Conservation (phyloP, 768 basidiomycete species). For the Trametes elegans region DNA sequence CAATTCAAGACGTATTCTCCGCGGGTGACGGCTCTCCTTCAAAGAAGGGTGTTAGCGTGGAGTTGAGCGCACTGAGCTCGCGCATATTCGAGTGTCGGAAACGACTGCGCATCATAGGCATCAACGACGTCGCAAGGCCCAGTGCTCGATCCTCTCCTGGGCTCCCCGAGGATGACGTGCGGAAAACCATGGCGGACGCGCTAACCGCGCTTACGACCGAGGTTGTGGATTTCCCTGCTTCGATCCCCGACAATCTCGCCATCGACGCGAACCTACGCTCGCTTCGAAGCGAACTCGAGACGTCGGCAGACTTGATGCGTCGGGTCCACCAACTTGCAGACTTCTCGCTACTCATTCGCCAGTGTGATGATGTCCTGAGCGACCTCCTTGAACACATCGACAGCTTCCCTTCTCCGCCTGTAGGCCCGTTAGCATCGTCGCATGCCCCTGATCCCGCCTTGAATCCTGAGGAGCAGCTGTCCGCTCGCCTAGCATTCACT, state of each 20-base stretch:
- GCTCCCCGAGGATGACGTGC: conserved; percentile 53
- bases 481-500: conserved; percentile 63
- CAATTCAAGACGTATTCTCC: conserved; percentile 57
- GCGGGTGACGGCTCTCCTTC: conserved; percentile 36
- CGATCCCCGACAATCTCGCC: conserved; percentile 35
- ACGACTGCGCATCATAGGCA: conserved; percentile 57
- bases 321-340: conserved; percentile 53
- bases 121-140: conserved; percentile 53
- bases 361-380: conserved; percentile 76
- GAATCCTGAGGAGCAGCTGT: conserved; percentile 67
- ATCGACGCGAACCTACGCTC: conserved; percentile 61
- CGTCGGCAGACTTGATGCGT: conserved; percentile 46
- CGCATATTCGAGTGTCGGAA: conserved; percentile 55
- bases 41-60: conserved; percentile 31
- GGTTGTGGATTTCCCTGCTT: conserved; percentile 44
- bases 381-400: conserved; percentile 86
- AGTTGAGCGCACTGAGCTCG: conserved; percentile 45
- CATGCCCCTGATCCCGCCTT: conserved; percentile 41
- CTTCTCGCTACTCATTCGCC: conserved; percentile 46
- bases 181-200: conserved; percentile 44
- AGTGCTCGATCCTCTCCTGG: conserved; percentile 31
- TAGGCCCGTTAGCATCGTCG: conserved; percentile 48
- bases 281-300: conserved; percentile 56
- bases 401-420: conserved; percentile 67
- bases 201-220: conserved; percentile 47